phyloP scores from a whole-genome alignment of 352 stramenopile genomes.

The Phytophthora lateralis region DNA sequence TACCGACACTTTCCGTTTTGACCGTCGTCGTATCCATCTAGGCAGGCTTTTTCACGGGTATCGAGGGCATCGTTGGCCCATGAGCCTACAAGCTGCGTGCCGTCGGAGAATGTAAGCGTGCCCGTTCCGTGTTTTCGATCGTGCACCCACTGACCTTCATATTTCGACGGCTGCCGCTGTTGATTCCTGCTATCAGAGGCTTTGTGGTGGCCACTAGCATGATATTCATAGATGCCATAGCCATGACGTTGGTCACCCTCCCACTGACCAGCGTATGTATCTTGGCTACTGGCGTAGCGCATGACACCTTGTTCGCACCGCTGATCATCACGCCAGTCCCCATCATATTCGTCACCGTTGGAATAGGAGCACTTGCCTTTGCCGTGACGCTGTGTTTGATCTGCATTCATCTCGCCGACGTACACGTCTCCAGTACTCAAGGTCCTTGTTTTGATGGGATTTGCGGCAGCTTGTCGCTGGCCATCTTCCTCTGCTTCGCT shows the following conservation, averaged over 20 bases:
- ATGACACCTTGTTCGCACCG: slow-evolving; percentile 60
- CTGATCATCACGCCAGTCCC: slow-evolving; percentile 60
- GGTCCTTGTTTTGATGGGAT: slow-evolving; percentile 51
- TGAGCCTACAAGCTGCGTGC: slow-evolving; percentile 41
- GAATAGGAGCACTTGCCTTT: slow-evolving; percentile 67
- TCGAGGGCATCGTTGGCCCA: slow-evolving; percentile 41
- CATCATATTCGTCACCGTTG: slow-evolving; percentile 69
- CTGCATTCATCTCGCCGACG: slow-evolving; percentile 60
- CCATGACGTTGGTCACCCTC: slow-evolving; percentile 51
- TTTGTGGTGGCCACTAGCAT: too few species aligned
- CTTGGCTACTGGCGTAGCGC: slow-evolving; percentile 45
- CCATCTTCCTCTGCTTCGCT: slow-evolving; percentile 38
- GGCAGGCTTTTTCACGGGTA: slow-evolving; percentile 14
- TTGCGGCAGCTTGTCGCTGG: slow-evolving; percentile 23
- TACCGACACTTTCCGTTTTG: slow-evolving; percentile 55
- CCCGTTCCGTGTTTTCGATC: slow-evolving; percentile 66
- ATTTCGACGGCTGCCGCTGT: slow-evolving; percentile 37
- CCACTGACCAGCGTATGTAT: slow-evolving; percentile 65
- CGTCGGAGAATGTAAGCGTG: slow-evolving; percentile 65
- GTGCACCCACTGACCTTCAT: slow-evolving; percentile 78
- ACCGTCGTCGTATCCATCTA: slow-evolving; percentile 62
- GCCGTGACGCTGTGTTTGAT: slow-evolving; percentile 48
- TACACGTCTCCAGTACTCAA: slow-evolving; percentile 75
- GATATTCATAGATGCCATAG: slow-evolving; percentile 51
- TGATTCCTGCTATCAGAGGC: slow-evolving; percentile 1